Conservation (phyloP, 805 yeast species). For the Metschnikowia matae region DNA sequence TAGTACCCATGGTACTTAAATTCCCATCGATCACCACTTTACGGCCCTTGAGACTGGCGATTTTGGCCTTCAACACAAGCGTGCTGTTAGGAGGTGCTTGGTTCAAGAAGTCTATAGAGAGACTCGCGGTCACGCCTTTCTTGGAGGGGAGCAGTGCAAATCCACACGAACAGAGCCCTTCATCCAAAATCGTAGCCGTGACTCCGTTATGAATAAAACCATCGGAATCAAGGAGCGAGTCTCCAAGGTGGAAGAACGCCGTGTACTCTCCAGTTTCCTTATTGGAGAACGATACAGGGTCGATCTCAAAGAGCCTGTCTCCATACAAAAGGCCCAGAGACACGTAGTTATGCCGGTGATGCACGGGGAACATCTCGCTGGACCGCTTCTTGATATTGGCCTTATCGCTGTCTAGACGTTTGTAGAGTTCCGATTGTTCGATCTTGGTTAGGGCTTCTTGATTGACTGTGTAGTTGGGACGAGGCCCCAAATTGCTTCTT, state of each 20-base stretch:
- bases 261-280: slow-evolving; percentile 48
- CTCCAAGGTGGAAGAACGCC: slow-evolving; percentile 71
- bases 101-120: slow-evolving; percentile 60
- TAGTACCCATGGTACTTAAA: slow-evolving; percentile 47
- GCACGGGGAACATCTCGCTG: slow-evolving; percentile 43
- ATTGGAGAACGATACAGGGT: slow-evolving; percentile 65
- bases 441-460: slow-evolving; percentile 25
- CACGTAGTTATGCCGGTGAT: slow-evolving; percentile 60
- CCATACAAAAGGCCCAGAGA: slow-evolving; percentile 72
- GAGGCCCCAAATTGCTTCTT: slow-evolving; percentile 11
- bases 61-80: slow-evolving; percentile 64
- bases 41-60: slow-evolving; percentile 65
- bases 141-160: slow-evolving; percentile 74
- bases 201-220: slow-evolving; percentile 82
- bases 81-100: slow-evolving; percentile 61
- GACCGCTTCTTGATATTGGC: slow-evolving; percentile 7
- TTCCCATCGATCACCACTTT: slow-evolving; percentile 76
- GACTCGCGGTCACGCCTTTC: slow-evolving; percentile 84
- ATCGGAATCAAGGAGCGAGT: slow-evolving; percentile 58
- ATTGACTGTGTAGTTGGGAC: slow-evolving; percentile 14
- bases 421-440: slow-evolving; percentile 32
- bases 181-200: slow-evolving; percentile 75
- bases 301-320: slow-evolving; percentile 62
- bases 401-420: slow-evolving; percentile 7
- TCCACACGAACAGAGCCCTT: slow-evolving; percentile 80